Percentiles rank a stretch among this genome's conserved stretches.
Evolutionary conservation across 1,284 basidiomycete species (phyloP).

Genomic region (Grifola frondosa): DNA sequence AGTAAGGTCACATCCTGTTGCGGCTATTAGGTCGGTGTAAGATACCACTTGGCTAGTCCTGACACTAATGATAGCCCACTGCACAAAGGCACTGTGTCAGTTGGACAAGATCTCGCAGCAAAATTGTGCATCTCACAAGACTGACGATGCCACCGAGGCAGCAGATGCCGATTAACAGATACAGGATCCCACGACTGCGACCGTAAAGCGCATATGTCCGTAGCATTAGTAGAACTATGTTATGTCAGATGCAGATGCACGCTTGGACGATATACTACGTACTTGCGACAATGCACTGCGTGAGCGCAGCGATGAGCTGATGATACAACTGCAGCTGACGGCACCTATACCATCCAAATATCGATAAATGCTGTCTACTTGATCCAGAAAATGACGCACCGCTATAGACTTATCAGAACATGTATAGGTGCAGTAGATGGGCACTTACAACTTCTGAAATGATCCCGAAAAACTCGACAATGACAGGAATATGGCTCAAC

Average conservation of each 20-base stretch:
- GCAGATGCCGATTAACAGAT: neutral
- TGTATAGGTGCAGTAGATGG: no score
- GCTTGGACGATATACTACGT: neutral
- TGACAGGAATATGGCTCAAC: constrained; percentile 2
- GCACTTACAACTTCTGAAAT: neutral
- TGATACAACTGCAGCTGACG: constrained; percentile 8
- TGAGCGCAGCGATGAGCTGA: constrained; percentile 2
- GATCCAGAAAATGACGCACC: no score
- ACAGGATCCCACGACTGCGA: neutral
- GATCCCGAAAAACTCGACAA: constrained; percentile 6
- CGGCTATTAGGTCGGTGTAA: neutral
- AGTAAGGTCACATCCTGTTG: constrained; percentile 4
- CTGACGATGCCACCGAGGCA: neutral
- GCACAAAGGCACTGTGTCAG: neutral
- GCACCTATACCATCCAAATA: no score
- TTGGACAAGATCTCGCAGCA: neutral
- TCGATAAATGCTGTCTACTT: no score
- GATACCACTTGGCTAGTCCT: neutral
- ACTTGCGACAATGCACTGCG: constrained; percentile 9
- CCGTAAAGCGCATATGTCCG: constrained; percentile 9
- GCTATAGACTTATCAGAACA: no score
- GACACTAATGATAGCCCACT: constrained; percentile 8
- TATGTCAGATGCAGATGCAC: no score
- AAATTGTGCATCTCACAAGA: neutral
- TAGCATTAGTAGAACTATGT: constrained; percentile 5